These are phyloP conservation scores for Aspergillus sp. DNA, from an alignment of 2,329 filamentous ascomycete genomes.

Conservation along the genomic window DNA sequence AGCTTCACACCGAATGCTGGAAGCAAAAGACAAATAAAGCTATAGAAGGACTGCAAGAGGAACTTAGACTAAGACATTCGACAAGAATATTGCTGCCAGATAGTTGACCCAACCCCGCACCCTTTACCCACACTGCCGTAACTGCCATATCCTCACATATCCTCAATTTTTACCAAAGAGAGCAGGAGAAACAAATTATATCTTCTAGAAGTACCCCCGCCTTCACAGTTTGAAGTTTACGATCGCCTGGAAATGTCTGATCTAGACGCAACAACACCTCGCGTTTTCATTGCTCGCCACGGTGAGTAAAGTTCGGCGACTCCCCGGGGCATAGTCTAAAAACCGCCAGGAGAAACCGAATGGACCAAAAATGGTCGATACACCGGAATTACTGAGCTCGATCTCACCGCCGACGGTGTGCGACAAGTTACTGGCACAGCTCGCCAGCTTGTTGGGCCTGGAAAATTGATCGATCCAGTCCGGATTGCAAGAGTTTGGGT, in stretches of 20 bases:
- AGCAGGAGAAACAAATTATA: too few relatives aligned
- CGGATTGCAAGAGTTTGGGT: background rate
- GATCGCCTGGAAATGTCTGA: background rate
- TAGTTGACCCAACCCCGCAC: too few relatives aligned
- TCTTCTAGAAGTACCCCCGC: too few relatives aligned
- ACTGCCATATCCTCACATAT: too few relatives aligned
- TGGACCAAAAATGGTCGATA: conserved; percentile 9
- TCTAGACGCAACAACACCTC: background rate
- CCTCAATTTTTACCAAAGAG: too few relatives aligned
- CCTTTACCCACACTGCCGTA: too few relatives aligned
- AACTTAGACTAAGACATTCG: too few relatives aligned
- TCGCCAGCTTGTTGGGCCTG: background rate
- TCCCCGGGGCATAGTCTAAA: background rate
- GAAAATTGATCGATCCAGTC: background rate
- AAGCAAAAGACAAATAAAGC: too few relatives aligned
- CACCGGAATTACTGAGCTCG: conserved; percentile 68
- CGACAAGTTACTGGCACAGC: background rate
- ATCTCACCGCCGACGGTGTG: conserved; percentile 23
- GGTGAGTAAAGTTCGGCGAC: background rate
- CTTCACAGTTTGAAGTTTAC: too few relatives aligned
- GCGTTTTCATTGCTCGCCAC: background rate
- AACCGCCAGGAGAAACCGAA: conserved; percentile 5
- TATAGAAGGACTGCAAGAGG: too few relatives aligned
- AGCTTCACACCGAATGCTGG: too few relatives aligned
- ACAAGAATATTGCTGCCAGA: too few relatives aligned